Evolutionary conservation across 495 filamentous ascomycete genomes (phyloP), one percentile per base, ranked within the genome.

Genomic region (Neurospora sp.): DNA sequence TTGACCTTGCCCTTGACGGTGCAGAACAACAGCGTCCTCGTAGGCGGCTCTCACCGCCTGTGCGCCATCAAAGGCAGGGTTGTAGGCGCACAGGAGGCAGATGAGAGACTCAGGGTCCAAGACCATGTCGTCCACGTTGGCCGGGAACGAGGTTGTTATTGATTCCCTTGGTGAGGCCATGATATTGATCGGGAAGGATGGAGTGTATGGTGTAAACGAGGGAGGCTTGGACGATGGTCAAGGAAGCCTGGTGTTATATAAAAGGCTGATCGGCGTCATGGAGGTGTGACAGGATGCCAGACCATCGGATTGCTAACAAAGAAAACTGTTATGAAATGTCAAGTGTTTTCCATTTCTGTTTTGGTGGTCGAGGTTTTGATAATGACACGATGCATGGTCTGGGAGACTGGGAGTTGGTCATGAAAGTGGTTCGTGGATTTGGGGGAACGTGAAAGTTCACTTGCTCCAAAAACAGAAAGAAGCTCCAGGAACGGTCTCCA

Each of bases 41-140:
- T 78, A 70, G 3, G 77, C 79, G 1, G 77, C 75, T 73, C 39
- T 81, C 75, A 81, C 78, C 74, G 77, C 77, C 40, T 78, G 71
- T 54, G 77, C 76, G 48, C 48, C 48, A 69, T 79, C 77, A 34
- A 80, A 71, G 39, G 79, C 76, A 70, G 77, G 73, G 76, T 80
- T 74, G 73, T 80, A 79, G 69, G 73, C 73, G 70, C 77, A 72
- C 74, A 81, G 59, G 24, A 72, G 73, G 37, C 74, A 54, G 45
- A 81, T 48, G 21, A 81, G 43, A 31, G 76, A 75, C 39, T 81
- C 79, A 59, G 72, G 71, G 39, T 81, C 78, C 79, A 77, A 62
- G 6, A 62, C 54, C 54, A 62, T 24, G 54, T 62, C 54, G 54
- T 62, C 54, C 54, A 62, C 54, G 54, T 17, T 62, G 54, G 54